Conservation (phyloP, 176 grass and related monocot species). For the sorghum (Sorghum bicolor) region DNA sequence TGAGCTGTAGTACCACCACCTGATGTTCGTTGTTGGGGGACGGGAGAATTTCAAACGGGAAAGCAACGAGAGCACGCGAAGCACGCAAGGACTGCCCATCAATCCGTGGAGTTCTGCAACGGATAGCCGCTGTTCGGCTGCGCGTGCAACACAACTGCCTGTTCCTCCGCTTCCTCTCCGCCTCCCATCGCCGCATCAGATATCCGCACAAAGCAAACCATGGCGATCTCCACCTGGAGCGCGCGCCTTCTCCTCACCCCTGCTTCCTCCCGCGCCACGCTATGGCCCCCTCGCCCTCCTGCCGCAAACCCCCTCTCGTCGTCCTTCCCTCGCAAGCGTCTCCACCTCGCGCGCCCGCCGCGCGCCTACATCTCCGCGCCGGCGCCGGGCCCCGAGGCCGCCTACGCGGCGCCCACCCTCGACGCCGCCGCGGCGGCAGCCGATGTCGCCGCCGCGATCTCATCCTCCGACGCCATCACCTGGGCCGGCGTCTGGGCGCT, state of each 20-base stretch:
- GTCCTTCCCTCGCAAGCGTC: not conserved
- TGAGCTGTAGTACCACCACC: too few relatives aligned
- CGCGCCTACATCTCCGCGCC: conserved; percentile 77
- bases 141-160: not conserved
- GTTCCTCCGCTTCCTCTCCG: not conserved
- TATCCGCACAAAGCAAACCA: not conserved
- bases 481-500: conserved; percentile 76
- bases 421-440: conserved; percentile 28
- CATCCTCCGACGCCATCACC: conserved; percentile 43
- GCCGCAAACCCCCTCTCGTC: not conserved
- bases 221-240: conserved; percentile 45
- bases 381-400: conserved; percentile 60
- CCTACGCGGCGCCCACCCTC: conserved; percentile 31
- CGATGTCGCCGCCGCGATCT: conserved; percentile 41
- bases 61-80: too few relatives aligned
- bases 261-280: not conserved
- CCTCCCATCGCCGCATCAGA: not conserved
- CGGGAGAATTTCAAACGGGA: too few relatives aligned
- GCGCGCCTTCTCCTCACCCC: conserved; percentile 39
- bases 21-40: too few relatives aligned
- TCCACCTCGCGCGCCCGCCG: not conserved
- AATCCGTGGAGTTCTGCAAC: not conserved
- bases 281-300: not conserved
- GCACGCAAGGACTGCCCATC: not conserved
- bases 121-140: not conserved